Percentiles rank a stretch among this genome's conserved stretches.
These are phyloP conservation scores for Andrographis paniculata DNA, from an alignment of 305 asterid genomes.

Conservation along the genomic window DNA sequence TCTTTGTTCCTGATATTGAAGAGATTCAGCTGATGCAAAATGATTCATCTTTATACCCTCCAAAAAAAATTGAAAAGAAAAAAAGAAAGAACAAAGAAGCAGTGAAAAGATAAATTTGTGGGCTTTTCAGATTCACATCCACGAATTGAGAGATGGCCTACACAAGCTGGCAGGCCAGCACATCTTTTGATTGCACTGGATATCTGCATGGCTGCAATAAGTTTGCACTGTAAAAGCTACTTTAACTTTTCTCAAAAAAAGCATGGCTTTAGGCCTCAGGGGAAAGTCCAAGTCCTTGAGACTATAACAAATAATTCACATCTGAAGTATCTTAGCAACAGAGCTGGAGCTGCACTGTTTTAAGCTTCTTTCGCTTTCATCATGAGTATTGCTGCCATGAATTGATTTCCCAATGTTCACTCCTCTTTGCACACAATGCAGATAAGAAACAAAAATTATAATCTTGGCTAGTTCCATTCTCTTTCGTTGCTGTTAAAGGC, in stretches of 20 bases:
- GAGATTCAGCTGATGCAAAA: too few relatives aligned
- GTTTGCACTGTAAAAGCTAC: slow-evolving; percentile 28
- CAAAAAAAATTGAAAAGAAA: too few relatives aligned
- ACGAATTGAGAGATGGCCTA: slow-evolving; percentile 17
- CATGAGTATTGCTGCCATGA: not conserved
- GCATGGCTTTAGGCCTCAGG: slow-evolving; percentile 10
- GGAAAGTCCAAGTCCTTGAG: slow-evolving; percentile 10
- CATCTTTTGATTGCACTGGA: slow-evolving; percentile 31
- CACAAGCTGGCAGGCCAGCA: slow-evolving; percentile 21
- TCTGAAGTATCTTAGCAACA: slow-evolving; percentile 1
- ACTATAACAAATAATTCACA: not conserved
- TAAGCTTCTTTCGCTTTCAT: too few relatives aligned
- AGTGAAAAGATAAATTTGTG: not conserved
- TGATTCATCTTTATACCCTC: not conserved
- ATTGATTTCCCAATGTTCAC: not conserved
- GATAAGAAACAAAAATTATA: too few relatives aligned
- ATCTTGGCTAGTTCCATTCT: not conserved
- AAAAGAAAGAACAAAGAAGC: not conserved
- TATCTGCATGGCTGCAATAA: slow-evolving; percentile 30
- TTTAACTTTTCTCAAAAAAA: slow-evolving; percentile 30
- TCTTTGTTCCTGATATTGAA: too few relatives aligned
- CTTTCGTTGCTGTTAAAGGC: slow-evolving; percentile 1
- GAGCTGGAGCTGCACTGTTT: not conserved
- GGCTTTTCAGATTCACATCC: not conserved
- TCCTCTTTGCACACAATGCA: slow-evolving; percentile 20